Conservation (phyloP, 257 asterid species). For the Hygrophila difformis region DNA sequence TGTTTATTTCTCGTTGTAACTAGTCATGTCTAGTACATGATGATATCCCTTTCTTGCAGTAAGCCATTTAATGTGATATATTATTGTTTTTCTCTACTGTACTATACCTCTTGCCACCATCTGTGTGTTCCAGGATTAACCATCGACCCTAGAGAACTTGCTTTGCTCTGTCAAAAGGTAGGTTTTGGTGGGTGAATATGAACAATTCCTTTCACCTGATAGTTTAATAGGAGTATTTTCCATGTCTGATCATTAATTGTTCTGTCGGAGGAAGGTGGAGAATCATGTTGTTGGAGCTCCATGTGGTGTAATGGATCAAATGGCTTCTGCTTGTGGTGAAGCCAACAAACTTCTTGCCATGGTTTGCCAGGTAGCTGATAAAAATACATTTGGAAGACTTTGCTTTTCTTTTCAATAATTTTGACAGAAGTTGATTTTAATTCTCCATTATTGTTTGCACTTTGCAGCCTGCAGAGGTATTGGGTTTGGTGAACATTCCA, state of each 20-base stretch:
- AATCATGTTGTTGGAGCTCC: conserved; percentile 99
- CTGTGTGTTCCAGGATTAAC: conserved; percentile 44
- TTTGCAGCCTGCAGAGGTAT: conserved; percentile 94
- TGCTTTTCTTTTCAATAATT: not conserved
- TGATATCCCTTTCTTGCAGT: no score
- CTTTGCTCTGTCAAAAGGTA: conserved; percentile 96
- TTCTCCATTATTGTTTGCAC: no score
- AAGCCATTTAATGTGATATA: no score
- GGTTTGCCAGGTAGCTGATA: conserved; percentile 77
- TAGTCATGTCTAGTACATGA: no score
- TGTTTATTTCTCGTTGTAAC: no score
- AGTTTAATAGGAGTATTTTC: no score
- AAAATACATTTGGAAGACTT: conserved; percentile 2
- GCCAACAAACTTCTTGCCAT: conserved; percentile 95
- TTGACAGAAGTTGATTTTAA: not conserved
- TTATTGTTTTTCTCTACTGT: no score
- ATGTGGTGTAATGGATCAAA: conserved; percentile 99
- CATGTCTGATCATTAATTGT: not conserved
- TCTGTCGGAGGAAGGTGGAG: conserved; percentile 51
- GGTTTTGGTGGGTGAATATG: not conserved
- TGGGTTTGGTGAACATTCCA: conserved; percentile 91
- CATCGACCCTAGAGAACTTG: conserved; percentile 77
- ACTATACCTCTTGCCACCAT: no score
- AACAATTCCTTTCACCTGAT: no score
- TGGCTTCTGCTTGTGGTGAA: conserved; percentile 99